Evolutionary conservation across 495 filamentous ascomycete genomes (phyloP), one percentile per base, ranked within the genome.

Genomic region (Penicillium paxilli): DNA sequence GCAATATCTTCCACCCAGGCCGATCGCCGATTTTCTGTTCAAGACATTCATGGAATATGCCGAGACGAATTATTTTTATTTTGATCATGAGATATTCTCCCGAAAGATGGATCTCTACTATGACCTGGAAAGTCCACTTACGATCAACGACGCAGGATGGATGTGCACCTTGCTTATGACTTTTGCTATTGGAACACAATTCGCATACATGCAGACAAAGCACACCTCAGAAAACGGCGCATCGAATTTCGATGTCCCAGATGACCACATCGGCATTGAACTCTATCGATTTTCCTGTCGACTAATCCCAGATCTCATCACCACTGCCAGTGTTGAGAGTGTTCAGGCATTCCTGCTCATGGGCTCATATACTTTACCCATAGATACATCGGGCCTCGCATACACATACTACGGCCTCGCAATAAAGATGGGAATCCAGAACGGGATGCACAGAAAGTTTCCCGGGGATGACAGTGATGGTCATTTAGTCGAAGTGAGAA

Each of bases 391-490:
- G 7, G 77, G 76, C 1, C 60, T 79, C 2, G 70, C 73, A 11
- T 79, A 77, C 35, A 79, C 72, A 7, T 80, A 79, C 49, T 73
- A 76, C 49, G 72, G 72, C 0, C 52, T 79, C 21, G 71, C 74
- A 3, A 64, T 79, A 20, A 79, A 79, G 44, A 71, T 79, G 67
- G 76, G 73, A 0, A 76, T 79, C 22, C 76, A 78, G 38, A 79
- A 79, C 47, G 76, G 76, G 9, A 79, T 79, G 76, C 76, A 79
- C 49, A 64, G 76, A n/a, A 71, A 66, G 38, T 77, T 77, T 46
- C 52, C 61, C 8, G 76, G 71, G 7, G 64, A 70, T 16, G 65
- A 70, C 0, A 53, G 72, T 12, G 68, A 69, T 40, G 37, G 58
- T 17, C 60, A 63, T 28, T 73, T 66, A 53, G 52, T 74, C 8